Base-by-base conservation (phyloP, 192 early-diverging fungal species). In the Mortierella antarctica region DNA sequence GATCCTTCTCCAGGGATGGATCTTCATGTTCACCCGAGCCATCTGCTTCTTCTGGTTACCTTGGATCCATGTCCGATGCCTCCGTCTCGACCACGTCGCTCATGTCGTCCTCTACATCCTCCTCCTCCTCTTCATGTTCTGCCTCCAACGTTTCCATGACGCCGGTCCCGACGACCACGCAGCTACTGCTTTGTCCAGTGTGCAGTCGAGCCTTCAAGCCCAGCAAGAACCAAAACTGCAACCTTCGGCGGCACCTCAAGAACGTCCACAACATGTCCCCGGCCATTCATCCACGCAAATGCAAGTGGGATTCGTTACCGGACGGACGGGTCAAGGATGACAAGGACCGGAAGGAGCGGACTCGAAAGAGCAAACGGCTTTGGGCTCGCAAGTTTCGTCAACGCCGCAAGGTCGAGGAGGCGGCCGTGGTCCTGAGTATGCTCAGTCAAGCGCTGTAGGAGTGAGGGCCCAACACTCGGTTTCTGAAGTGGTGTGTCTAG, bases 331-430 rank as follows among this genome's bases (percentile, higher is more conserved):
- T 80, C 59, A 80, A 80, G 77, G 77, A 80, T 49, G 77, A 80
- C 49, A 80, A 80, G 65, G 77, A 80, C 48, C 69, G 77, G 20
- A 80, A 80, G 70, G 77, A 80, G 53, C 70, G 77, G 7, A 80
- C 77, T 18, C 70, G 77, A 1, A 80, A 80, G 65, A 67, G 63
- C 23, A 80, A 80, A 65, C 70, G 77, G 8, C 69, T 80, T 49
- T 80, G 77, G 77, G 77, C 77, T 14, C 77, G 69, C 58, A 80
- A 80, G 48, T 80, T 68, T 70, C 77, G 77, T 51, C 77, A 67
- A 10, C 56, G 70, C 18, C 77, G 70, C 65, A 80, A 72, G 59
- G 77, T 80, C 52, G 77, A 80, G 40, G 77, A 80, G 49, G 77
- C 77, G 3, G 77, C 70, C 45, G 64, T 71, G 64, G 77, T 80